Base-by-base conservation (phyloP, 371 early-diverging fungal genomes). In the Mortierella sp. region DNA sequence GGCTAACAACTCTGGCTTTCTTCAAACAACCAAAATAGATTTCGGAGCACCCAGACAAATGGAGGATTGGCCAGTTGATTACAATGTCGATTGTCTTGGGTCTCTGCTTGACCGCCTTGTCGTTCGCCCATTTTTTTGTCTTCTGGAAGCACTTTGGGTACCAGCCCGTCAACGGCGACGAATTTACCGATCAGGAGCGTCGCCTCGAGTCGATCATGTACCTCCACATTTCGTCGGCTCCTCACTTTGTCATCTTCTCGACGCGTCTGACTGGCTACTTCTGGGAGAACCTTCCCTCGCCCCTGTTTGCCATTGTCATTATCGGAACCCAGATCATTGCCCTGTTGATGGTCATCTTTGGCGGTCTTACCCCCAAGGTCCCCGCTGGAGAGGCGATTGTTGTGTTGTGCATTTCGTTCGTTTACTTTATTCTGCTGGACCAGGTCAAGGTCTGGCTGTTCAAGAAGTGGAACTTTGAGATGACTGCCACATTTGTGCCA, bases 161-260 rank as follows among this genome's bases (percentile, higher is more conserved):
- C 53, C 86, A 82, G 71, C 88, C 89, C 69, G 43, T 74, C 4
- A 55, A 61, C 24, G 53, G 59, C 37, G 55, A 71, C 0, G 75
- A 28, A 0, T 5, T 50, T 4, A 53, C 69, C 11, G 76, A 86
- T 4, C 67, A 31, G 19, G 54, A 73, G 11, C 79, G 88, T 61
- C 78, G 88, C 73, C 87, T 95, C 77, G 88, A 95, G 81, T 90
- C 95, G 69, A 92, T 96, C 89, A 95, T 96, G 92, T 96, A 96
- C 89, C 91, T 96, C 64, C 94, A 96, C 83, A 94, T 96, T 77
- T 96, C 96, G 13, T 95, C 94, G 14, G 95, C 95, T 73, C 98
- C 98, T 67, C 98, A 98, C 89, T 98, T 98, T 90, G 96, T 97
- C 43, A 98, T 98, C 87, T 98, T 98, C 88, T 96, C 97, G n/a